These are phyloP conservation scores for Cystobasidium onofrii DNA, from an alignment of 768 basidiomycete genomes.

Conservation along the genomic window DNA sequence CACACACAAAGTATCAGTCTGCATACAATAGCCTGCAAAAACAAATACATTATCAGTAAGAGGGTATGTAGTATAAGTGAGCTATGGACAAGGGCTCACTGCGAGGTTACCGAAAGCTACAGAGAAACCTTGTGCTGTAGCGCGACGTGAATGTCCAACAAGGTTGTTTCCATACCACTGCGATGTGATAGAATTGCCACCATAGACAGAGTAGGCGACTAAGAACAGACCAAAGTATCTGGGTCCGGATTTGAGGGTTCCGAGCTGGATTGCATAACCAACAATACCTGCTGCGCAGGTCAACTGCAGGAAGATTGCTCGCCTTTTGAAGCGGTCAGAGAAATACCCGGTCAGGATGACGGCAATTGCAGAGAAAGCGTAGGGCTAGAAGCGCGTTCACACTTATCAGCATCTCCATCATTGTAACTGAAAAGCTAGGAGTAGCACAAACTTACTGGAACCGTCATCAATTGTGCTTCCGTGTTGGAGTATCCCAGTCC, in stretches of 20 bases:
- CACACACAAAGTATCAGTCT: no score
- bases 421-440: no score
- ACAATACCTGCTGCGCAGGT: neutral
- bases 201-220: neutral
- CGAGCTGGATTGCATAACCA: neutral
- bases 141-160: neutral
- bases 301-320: neutral
- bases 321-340: neutral
- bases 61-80: neutral
- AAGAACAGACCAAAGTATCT: constrained; percentile 1
- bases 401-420: no score
- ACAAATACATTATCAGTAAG: no score
- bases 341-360: neutral
- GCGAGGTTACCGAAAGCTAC: neutral
- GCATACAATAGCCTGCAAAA: no score
- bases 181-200: neutral
- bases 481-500: constrained; percentile 3
- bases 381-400: neutral
- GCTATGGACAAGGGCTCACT: neutral
- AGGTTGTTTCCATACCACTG: constrained; percentile 13
- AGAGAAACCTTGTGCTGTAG: constrained; percentile 1
- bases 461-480: neutral
- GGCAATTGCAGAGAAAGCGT: neutral
- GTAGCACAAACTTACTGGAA: no score
- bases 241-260: neutral